Base-by-base conservation (phyloP, 768 basidiomycete genomes). In the Cystobasidium onofrii region DNA sequence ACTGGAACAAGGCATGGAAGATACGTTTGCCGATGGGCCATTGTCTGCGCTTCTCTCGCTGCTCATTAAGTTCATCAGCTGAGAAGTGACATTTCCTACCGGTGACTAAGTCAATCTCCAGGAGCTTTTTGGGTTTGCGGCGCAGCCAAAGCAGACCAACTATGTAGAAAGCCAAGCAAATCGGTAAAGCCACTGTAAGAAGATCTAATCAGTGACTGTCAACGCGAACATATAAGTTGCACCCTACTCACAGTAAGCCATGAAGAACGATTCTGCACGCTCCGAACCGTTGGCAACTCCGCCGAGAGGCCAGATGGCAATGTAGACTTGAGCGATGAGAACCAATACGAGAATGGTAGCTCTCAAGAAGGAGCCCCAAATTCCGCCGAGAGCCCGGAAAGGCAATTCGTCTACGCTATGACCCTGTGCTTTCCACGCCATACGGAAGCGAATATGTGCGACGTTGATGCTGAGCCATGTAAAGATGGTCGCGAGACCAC, bases 401-500 rank as follows among this genome's bases (percentile, higher is more conserved):
- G 78, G 78, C 0, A 79, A 73, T 62, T 79, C 69, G 25, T 71
- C 69, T 34, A 79, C 9, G 20, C 15, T 25, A 70, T 78, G 76
- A n/a, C 78, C 78, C 31, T 78, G 77, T 20, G 34, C 46, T 15
- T 64, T 69, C 78, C 78, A 79, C 0, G 78, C 78, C 29, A 50
- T 43, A n/a, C 78, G 73, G 78, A 79, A 79, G 25, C 78, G 76
- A 46, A 79, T 76, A 74, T 77, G 76, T 36, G 75, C 77, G 43
- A 78, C 25, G 65, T 76, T 76, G 73, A 79, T 79, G 17, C 73
- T 69, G 25, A 72, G 23, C 88, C 88, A 89, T 4, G 69, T 71
- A 44, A 71, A 71, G 69, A 33, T 81, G 1, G 87, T 86, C 0
- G 86, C 87, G 62, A 89, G 86, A 46, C 88, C 87, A 7, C 86